Evolutionary conservation across 371 early-diverging fungal genomes (phyloP), one percentile per base, ranked within the genome.

Genomic region (Mortierella sp.): DNA sequence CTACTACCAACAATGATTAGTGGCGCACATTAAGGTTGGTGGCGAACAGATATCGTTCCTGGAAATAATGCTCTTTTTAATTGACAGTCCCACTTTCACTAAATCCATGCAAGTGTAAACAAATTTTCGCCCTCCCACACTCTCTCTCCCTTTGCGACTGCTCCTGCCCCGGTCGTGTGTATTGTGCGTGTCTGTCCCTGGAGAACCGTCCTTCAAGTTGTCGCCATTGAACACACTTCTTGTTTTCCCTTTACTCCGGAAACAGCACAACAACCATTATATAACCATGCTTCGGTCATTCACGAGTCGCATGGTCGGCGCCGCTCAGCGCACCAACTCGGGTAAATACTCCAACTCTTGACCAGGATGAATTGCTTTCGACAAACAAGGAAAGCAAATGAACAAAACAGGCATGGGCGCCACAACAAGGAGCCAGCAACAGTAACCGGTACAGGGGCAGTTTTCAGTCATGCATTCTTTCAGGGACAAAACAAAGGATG

Each of bases 281-380:
- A 55, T 14, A 47, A 54, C 78, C 71, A 84, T 84, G 84, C 84
- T 84, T 54, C 77, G 80, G 78, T 75, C 80, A 74, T 45, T 84
- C 72, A 75, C 84, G 73, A 73, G 78, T 74, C 80, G 78, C 70
- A 50, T 80, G 74, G 65, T 75, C 70, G 75, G 79, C 50, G 68
- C 78, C 26, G 72, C 75, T 6, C 78, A 79, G 47, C 80, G 78
- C 75, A 75, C 72, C 50, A 75, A 48, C 54, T 38, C 50, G 42
- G 83, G 83, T 83, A 83, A 78, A 31, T 52, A 38, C 42, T 70
- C 57, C 52, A 34, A 31, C 21, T 50, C 54, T 72, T 19, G 28
- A 50, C 50, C 45, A 70, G 45, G 14, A 26, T 31, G 50, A 14
- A 38, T 21, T 60, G 9, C 54, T 3, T 72, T 71, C 45, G 8